Evolutionary conservation across 768 basidiomycete genomes (phyloP).

Genomic region (Rossbeevera mucosa): DNA sequence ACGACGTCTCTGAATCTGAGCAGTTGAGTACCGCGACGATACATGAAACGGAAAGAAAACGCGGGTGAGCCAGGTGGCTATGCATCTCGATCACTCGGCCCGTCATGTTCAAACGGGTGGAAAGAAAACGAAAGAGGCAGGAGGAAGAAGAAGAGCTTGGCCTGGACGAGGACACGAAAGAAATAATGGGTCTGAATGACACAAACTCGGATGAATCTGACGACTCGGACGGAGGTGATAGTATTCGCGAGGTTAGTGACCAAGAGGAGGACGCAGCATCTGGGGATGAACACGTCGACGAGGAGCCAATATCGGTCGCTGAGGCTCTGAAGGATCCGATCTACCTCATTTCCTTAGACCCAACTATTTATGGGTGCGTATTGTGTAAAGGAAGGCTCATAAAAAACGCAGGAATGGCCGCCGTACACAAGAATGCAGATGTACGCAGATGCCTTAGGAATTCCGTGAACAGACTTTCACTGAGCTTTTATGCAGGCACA

Average conservation of each 20-base stretch:
- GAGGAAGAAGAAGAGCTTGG: constrained; percentile 64
- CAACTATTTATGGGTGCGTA: constrained; percentile 55
- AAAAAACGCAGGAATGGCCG: constrained; percentile 53
- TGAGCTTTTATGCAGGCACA: constrained; percentile 47
- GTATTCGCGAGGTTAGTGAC: constrained; percentile 17
- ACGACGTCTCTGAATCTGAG: constrained; percentile 16
- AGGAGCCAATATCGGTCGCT: constrained; percentile 47
- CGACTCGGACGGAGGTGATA: constrained; percentile 18
- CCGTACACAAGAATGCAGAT: constrained; percentile 56
- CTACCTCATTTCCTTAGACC: constrained; percentile 52
- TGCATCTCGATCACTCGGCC: constrained; percentile 1
- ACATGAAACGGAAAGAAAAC: constrained; percentile 31
- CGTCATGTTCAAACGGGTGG: constrained; percentile 75
- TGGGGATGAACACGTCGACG: constrained; percentile 21
- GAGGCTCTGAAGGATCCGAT: constrained; percentile 63
- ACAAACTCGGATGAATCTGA: constrained; percentile 70
- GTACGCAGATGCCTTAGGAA: constrained; percentile 41
- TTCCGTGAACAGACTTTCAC: background rate
- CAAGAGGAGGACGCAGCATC: constrained; percentile 28
- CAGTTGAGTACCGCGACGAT: constrained; percentile 19
- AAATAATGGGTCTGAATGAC: constrained; percentile 62
- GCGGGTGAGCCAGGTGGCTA: constrained; percentile 20
- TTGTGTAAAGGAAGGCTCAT: constrained; percentile 72
- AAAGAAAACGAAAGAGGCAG: constrained; percentile 56
- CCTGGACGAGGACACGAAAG: constrained; percentile 59